Evolutionary conservation across 805 yeast species (phyloP), one percentile per base, ranked within the genome.

Genomic region (Saccharomycopsis fibuligera): DNA sequence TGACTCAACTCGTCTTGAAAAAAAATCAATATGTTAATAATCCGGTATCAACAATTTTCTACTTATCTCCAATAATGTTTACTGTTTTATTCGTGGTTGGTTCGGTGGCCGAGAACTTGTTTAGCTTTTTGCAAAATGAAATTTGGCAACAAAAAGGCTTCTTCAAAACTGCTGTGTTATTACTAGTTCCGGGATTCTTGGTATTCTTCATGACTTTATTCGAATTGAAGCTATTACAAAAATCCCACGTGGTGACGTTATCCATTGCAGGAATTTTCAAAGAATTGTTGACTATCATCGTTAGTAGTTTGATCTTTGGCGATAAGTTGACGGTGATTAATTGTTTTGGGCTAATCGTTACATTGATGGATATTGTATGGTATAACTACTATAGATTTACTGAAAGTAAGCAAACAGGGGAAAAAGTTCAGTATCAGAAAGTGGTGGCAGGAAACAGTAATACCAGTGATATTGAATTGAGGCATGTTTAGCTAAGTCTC

Each of bases 241-340:
- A 82, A 38, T 86, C 96, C 0, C 85, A 87, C 48, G 88, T 93
- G 12, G 72, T 90, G 40, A 90, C 99, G 0, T 67, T 93, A 27
- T 82, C 95, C 4, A 78, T 93, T 38, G 95, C 95, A 0, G 99
- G 99, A 1, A 86, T 93, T 16, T 86, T 91, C 62, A 93, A 93
- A 62, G 99, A 93, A 63, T 70, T 93, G 14, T 68, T 90, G 41
- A 93, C 99, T 0, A 88, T 93, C 35, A 58, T 76, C 29, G 73
- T 83, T 1, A 79, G 91, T 49, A 66, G 75, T 29, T 54, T 87
- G 4, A 71, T 90, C 1, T 86, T 88, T 63, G 83, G 83, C 36
- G 99, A 93, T 63, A 63, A 65, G 35, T 69, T 93, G 44, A 78
- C 85, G 5, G 60, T 73, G 17, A 63, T 86, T 47, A 93, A 93